phyloP scores from a whole-genome alignment of 352 stramenopile species.

The Pythium biforme region DNA sequence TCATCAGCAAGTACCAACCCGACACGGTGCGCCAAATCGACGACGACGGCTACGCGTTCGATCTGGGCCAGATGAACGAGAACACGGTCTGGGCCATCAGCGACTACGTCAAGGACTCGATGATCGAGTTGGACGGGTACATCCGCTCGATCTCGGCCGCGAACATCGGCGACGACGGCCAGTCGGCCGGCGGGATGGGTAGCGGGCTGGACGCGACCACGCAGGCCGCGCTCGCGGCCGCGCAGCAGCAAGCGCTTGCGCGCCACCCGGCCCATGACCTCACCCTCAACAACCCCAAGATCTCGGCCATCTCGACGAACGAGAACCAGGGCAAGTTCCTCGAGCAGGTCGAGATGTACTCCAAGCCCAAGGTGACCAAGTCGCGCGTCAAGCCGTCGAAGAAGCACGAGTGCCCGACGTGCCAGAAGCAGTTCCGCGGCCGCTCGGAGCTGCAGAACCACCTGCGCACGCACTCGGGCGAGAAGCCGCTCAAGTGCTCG shows the following conservation, averaged over 20 bases:
- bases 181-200: neutral
- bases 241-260: conserved; percentile 20
- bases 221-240: conserved; percentile 23
- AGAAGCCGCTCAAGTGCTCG: conserved; percentile 89
- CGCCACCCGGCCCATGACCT: conserved; percentile 39
- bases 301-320: conserved; percentile 64
- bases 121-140: conserved; percentile 84
- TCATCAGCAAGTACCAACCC: conserved; percentile 88
- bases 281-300: conserved; percentile 65
- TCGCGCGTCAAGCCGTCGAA: conserved; percentile 85
- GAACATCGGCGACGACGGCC: conserved; percentile 28
- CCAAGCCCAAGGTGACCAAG: conserved; percentile 85
- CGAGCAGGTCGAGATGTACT: conserved; percentile 89
- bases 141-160: conserved; percentile 67
- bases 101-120: conserved; percentile 85
- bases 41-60: conserved; percentile 86
- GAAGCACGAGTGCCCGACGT: conserved; percentile 85
- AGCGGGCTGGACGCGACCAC: conserved; percentile 14
- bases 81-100: conserved; percentile 88
- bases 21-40: conserved; percentile 86
- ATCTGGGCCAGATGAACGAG: conserved; percentile 86
- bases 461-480: conserved; percentile 88
- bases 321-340: conserved; percentile 86
- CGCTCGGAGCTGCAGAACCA: conserved; percentile 86
- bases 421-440: conserved; percentile 81